A percentile compares a stretch with the other conserved stretches of the same genome.
Conservation (phyloP, 768 basidiomycete genomes). For the Rhodotorula diobovata region DNA sequence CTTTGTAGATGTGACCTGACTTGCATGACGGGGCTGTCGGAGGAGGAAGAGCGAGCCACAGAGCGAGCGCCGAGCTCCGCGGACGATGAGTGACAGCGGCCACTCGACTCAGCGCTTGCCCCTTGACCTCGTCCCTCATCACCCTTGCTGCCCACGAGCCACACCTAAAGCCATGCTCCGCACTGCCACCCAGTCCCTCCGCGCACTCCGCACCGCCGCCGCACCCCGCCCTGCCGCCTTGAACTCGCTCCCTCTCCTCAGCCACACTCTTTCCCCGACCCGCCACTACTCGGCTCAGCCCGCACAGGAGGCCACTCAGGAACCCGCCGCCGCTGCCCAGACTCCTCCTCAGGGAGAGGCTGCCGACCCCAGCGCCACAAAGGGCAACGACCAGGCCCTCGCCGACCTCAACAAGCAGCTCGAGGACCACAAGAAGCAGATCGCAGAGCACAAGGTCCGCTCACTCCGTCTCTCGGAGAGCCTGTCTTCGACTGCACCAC, state of each 20-base stretch:
- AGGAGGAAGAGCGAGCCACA: too few relatives aligned
- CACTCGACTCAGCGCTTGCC: too few relatives aligned
- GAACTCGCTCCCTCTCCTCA: neutral
- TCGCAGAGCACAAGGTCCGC: conserved; percentile 76
- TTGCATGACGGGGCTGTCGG: too few relatives aligned
- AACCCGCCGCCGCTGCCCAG: conserved; percentile 23
- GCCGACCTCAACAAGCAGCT: conserved; percentile 54
- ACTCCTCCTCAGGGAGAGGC: conserved; percentile 22
- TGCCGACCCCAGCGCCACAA: conserved; percentile 26
- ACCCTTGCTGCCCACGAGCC: too few relatives aligned
- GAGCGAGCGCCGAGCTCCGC: too few relatives aligned
- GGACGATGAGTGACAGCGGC: too few relatives aligned
- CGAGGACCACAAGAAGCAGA: conserved; percentile 73
- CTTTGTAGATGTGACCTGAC: neutral
- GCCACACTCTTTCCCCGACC: neutral
- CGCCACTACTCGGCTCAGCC: conserved; percentile 9
- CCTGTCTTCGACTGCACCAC: neutral
- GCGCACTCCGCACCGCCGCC: neutral
- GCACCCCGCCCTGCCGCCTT: neutral
- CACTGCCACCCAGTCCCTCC: neutral
- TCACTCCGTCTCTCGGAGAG: conserved; percentile 16
- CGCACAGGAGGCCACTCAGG: conserved; percentile 24
- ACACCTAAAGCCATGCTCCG: neutral
- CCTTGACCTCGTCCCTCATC: too few relatives aligned
- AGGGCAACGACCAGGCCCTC: conserved; percentile 16